Evolutionary conservation across 345 rosid genomes (phyloP).

Genomic region (Arabidopsis thaliana): TAIR10.1 NC_003074.8:7547501-7548000

Average conservation of each 20-base stretch:
- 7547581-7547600: constrained; percentile 70
- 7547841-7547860: constrained; percentile 79
- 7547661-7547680: constrained; percentile 78
- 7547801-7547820: constrained; percentile 75
- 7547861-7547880: constrained; percentile 81
- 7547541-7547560: constrained; percentile 12
- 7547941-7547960: constrained; percentile 51
- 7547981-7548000: constrained; percentile 81
- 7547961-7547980: constrained; percentile 94
- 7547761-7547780: constrained; percentile 70
- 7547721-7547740: constrained; percentile 78
- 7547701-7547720: constrained; percentile 74
- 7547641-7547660: constrained; percentile 70
- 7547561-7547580: constrained; percentile 25
- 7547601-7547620: constrained; percentile 67
- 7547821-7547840: constrained; percentile 81
- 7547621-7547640: constrained; percentile 72
- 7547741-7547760: constrained; percentile 79
- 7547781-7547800: constrained; percentile 78
- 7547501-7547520: not conserved
- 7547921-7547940: constrained; percentile 24
- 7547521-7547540: not conserved
- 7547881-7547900: constrained; percentile 25
- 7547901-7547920: constrained; percentile 1
- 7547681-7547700: constrained; percentile 73